phyloP scores from a whole-genome alignment of 2,329 filamentous ascomycete genomes.

The Sporothrix euskadiensis region DNA sequence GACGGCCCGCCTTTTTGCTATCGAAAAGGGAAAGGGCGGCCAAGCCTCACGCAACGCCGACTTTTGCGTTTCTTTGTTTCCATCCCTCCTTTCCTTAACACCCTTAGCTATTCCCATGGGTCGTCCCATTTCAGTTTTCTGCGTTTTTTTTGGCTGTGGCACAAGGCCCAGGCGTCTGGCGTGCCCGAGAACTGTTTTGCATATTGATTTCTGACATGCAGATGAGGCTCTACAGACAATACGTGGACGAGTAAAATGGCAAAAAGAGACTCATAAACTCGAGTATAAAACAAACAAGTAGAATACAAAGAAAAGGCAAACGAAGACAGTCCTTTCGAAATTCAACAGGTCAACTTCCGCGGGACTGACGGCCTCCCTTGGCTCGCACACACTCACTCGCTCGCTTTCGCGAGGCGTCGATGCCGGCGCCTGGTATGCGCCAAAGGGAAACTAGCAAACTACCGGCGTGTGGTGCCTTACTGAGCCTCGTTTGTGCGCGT shows the following conservation, averaged over 20 bases:
- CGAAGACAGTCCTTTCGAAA: neutral
- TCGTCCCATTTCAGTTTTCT: conserved; percentile 1
- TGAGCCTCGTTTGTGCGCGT: conserved; percentile 8
- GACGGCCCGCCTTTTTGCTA: neutral
- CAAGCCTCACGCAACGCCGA: neutral
- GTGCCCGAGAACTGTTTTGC: neutral
- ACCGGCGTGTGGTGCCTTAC: conserved; percentile 19
- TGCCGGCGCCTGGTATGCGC: neutral
- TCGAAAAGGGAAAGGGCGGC: neutral
- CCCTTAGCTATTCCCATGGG: neutral
- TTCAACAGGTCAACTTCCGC: neutral
- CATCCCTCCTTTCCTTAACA: neutral
- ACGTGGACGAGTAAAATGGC: neutral
- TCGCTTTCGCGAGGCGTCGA: neutral
- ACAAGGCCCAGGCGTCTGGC: neutral
- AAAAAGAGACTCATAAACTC: neutral
- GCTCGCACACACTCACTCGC: neutral
- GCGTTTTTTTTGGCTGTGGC: neutral
- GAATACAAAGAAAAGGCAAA: neutral
- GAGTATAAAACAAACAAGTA: neutral
- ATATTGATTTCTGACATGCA: neutral
- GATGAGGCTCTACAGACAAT: neutral
- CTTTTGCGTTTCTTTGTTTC: conserved; percentile 7
- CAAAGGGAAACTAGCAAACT: neutral
- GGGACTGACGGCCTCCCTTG: neutral